Evolutionary conservation across 2,329 filamentous ascomycete species (phyloP).

Genomic region (Beauveria brongniartii): DNA sequence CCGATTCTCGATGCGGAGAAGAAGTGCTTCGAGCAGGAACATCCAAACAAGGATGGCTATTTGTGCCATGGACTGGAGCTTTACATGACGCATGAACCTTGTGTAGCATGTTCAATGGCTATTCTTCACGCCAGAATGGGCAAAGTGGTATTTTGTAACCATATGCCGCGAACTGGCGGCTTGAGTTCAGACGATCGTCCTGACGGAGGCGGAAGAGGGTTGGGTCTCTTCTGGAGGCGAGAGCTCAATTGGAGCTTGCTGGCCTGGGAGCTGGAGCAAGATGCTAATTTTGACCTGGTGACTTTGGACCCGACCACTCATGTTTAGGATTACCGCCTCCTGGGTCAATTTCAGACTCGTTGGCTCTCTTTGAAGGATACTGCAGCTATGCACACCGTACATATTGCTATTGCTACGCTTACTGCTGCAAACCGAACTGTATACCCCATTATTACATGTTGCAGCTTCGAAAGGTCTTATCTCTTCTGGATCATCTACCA

Average conservation of each 20-base stretch:
- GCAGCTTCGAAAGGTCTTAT: not conserved
- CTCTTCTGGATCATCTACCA: not conserved
- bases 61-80: constrained; percentile 90
- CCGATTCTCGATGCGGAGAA: constrained; percentile 62
- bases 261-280: constrained; percentile 66
- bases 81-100: constrained; percentile 92
- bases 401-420: not conserved
- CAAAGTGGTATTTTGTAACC: constrained; percentile 69
- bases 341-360: constrained; percentile 28
- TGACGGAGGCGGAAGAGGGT: constrained; percentile 48
- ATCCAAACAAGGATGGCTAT: constrained; percentile 69
- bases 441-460: not conserved
- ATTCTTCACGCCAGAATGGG: constrained; percentile 90
- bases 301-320: constrained; percentile 41
- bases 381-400: constrained; percentile 3
- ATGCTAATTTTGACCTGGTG: constrained; percentile 29
- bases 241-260: constrained; percentile 83
- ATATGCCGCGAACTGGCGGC: constrained; percentile 75
- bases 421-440: not conserved
- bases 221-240: constrained; percentile 62
- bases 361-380: constrained; percentile 14
- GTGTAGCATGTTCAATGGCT: constrained; percentile 94
- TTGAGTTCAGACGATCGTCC: constrained; percentile 68
- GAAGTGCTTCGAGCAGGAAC: constrained; percentile 54
- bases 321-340: constrained; percentile 39